Base-by-base conservation (phyloP, 805 yeast genomes). In the Pichia cephalocereana region DNA sequence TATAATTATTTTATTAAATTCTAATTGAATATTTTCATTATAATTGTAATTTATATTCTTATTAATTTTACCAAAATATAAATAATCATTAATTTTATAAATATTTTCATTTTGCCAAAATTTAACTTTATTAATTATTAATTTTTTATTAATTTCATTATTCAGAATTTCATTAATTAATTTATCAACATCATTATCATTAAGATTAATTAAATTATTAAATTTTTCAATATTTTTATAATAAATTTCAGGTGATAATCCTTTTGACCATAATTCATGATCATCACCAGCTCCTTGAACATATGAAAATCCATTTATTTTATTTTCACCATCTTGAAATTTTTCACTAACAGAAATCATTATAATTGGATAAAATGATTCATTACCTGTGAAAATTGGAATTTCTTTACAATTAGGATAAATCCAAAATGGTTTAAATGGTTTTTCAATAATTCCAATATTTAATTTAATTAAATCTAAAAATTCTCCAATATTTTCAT, bases 261-360 rank as follows among this genome's bases (percentile, higher is more conserved):
- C 67, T 6, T 74, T 69, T 0, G 83, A 75, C 97, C 96, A 89
- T 11, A 82, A 68, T 57, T 89, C 97, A 61, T 89, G 96, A 57
- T 90, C 96, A 63, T 89, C 97, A 0, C 93, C 96, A 0, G 96
- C 93, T 1, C 97, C 97, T 63, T 88, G 96, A 1, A 88, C 85
- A 59, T 89, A 89, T 0, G 72, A 64, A 54, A 66, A 82, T 0
- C 80, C 82, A 9, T 62, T 50, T 43, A 72, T 56, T 43, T 66
- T 66, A 45, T 68, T 72, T 8, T 67, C 65, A 8, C 86, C 87
- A 61, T 81, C 86, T 54, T 78, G 82, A 18, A 74, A 76, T 59
- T 70, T 71, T 48, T 71, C 69, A 40, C 90, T 83, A 0, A 85
- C 83, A 0, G 88, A 82, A 45, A 86, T 71, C 8, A 44, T 77